Percentiles rank a stretch among this genome's conserved stretches.
phyloP scores from a whole-genome alignment of 2,329 filamentous ascomycete genomes.

The Nothomitra cinnamomea region DNA sequence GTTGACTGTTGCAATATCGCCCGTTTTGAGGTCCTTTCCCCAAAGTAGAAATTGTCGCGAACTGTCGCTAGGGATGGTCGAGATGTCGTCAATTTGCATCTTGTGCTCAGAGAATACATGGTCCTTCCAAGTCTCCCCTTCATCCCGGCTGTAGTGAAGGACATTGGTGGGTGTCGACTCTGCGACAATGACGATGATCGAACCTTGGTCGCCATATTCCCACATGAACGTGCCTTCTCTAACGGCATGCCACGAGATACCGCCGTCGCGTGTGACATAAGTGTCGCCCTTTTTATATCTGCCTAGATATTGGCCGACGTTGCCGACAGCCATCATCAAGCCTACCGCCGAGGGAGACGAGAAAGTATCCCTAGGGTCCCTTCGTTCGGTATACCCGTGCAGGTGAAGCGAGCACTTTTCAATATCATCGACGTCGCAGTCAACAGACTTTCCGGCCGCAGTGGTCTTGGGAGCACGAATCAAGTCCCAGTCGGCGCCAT shows the following conservation, averaged over 20 bases:
- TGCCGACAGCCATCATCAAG: slow-evolving; percentile 79
- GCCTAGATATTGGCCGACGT: slow-evolving; percentile 60
- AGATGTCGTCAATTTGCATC: slow-evolving; percentile 61
- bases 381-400: slow-evolving; percentile 86
- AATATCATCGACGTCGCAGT: slow-evolving; percentile 42
- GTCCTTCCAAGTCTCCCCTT: slow-evolving; percentile 63
- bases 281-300: slow-evolving; percentile 61
- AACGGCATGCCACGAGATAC: slow-evolving; percentile 68
- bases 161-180: slow-evolving; percentile 49
- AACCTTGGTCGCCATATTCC: slow-evolving; percentile 92
- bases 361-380: slow-evolving; percentile 67
- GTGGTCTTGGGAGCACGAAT: slow-evolving; percentile 57
- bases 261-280: slow-evolving; percentile 83
- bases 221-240: slow-evolving; percentile 82
- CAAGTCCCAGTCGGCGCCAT: slow-evolving; percentile 73
- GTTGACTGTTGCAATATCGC: slow-evolving; percentile 51
- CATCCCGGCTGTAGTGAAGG: slow-evolving; percentile 62
- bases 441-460: slow-evolving; percentile 51
- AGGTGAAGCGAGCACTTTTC: slow-evolving; percentile 74
- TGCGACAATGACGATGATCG: slow-evolving; percentile 74
- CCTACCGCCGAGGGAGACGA: slow-evolving; percentile 79
- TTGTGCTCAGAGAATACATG: slow-evolving; percentile 57
- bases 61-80: slow-evolving; percentile 74
- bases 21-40: slow-evolving; percentile 40
- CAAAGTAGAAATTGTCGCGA: slow-evolving; percentile 87